Conservation (phyloP, 192 early-diverging fungal genomes). For the Phycomyces blakesleeanus region DNA sequence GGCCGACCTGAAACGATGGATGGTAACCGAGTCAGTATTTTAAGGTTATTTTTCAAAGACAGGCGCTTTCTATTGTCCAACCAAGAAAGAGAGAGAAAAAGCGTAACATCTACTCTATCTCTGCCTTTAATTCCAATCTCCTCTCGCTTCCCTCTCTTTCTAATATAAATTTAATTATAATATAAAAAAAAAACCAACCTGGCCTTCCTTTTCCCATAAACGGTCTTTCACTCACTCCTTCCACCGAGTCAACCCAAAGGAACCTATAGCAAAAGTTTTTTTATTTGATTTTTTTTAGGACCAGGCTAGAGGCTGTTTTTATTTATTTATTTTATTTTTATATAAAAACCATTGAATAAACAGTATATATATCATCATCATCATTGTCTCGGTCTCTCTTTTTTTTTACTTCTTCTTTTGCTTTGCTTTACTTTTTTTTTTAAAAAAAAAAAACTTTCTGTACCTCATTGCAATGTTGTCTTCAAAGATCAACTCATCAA, state of each 20-base stretch:
- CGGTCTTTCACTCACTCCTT: conserved; percentile 9
- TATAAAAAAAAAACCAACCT: too few species aligned
- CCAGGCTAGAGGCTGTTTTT: neutral
- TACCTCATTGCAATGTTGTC: neutral
- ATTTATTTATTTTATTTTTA: neutral
- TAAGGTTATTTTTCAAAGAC: neutral
- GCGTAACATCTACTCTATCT: too few species aligned
- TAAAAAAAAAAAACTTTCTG: too few species aligned
- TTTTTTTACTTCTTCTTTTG: conserved; percentile 7
- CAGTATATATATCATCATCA: too few species aligned
- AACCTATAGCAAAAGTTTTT: conserved; percentile 33
- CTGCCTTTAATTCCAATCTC: too few species aligned
- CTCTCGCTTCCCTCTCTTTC: too few species aligned
- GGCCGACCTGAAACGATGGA: conserved; percentile 60
- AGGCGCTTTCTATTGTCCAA: too few species aligned
- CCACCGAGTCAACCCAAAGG: conserved; percentile 38
- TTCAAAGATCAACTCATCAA: neutral
- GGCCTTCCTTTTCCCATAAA: too few species aligned
- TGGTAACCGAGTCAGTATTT: conserved; percentile 25
- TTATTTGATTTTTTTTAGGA: conserved; percentile 13
- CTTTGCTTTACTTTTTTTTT: too few species aligned
- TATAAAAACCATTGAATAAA: neutral
- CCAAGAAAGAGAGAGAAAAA: too few species aligned
- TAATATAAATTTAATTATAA: too few species aligned
- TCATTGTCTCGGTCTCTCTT: too few species aligned